Percentiles rank a stretch among this genome's conserved stretches.
These are phyloP conservation scores for Astrephomene gubernaculifera DNA, from an alignment of 139 green algal species.

Conservation along the genomic window DNA sequence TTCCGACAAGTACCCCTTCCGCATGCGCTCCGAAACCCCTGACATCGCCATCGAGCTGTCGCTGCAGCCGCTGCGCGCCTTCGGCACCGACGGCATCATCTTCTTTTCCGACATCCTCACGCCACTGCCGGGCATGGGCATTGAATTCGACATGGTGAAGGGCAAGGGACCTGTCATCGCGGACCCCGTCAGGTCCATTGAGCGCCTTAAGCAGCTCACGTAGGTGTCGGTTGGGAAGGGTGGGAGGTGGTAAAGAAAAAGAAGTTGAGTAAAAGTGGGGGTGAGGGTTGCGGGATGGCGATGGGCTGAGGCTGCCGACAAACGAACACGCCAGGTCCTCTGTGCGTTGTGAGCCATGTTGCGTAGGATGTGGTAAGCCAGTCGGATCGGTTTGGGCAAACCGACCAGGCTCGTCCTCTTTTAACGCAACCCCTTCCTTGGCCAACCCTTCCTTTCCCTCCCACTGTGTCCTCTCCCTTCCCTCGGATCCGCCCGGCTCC, in stretches of 20 bases:
- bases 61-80: slow-evolving; percentile 95
- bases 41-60: slow-evolving; percentile 89
- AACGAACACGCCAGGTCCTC: not conserved
- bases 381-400: no score
- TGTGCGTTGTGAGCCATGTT: not conserved
- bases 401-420: no score
- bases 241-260: no score
- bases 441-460: not conserved
- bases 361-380: no score
- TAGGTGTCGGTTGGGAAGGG: not conserved
- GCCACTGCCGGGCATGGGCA: slow-evolving; percentile 94
- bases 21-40: slow-evolving; percentile 94
- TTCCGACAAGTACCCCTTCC: slow-evolving; percentile 93
- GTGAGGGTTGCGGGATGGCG: not conserved
- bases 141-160: slow-evolving; percentile 99
- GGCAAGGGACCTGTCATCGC: slow-evolving; percentile 76
- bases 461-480: not conserved
- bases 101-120: slow-evolving; percentile 99
- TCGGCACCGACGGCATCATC: slow-evolving; percentile 97
- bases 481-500: not conserved
- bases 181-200: slow-evolving; percentile 58
- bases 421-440: no score
- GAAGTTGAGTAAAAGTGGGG: no score
- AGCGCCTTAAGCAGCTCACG: slow-evolving; percentile 33
- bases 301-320: no score